These are phyloP conservation scores for Abrus pulchellus DNA, from an alignment of 306 rosid genomes.

Conservation along the genomic window DNA sequence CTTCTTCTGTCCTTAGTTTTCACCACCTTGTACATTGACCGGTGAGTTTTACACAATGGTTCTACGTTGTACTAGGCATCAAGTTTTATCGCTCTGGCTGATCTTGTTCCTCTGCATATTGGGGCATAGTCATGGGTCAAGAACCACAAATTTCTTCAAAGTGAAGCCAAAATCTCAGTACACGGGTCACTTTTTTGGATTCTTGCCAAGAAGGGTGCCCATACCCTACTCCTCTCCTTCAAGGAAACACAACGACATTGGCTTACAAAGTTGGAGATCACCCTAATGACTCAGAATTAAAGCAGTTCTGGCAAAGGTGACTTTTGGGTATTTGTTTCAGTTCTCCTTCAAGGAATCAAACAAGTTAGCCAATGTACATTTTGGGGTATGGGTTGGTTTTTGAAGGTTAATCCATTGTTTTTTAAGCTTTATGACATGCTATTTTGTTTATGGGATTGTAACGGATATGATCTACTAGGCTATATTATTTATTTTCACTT, in stretches of 20 bases:
- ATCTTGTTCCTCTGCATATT: conserved; percentile 54
- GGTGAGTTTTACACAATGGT: conserved; percentile 49
- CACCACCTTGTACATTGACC: not conserved
- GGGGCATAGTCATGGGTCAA: conserved; percentile 56
- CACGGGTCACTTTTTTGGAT: conserved; percentile 81
- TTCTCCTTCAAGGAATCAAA: conserved; percentile 38
- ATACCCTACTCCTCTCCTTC: conserved; percentile 92
- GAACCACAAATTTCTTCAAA: conserved; percentile 63
- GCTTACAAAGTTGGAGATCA: conserved; percentile 72
- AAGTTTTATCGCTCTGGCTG: conserved; percentile 49
- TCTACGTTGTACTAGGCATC: conserved; percentile 44
- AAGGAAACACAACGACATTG: conserved; percentile 90
- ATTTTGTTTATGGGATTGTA: conserved; percentile 50
- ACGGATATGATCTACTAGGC: conserved; percentile 44
- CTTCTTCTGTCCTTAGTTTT: not conserved
- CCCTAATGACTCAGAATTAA: conserved; percentile 55
- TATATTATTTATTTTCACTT: conserved; percentile 38
- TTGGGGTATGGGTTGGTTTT: conserved; percentile 46
- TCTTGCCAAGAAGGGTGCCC: conserved; percentile 80
- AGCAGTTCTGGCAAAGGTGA: conserved; percentile 43
- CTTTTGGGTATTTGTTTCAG: conserved; percentile 2
- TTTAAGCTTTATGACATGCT: conserved; percentile 45
- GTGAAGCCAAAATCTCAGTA: conserved; percentile 58
- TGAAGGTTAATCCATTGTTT: conserved; percentile 49
- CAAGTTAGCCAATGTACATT: conserved; percentile 56